Evolutionary conservation across 2,329 filamentous ascomycete species (phyloP).

Genomic region (Diaporthe aspalathi): DNA sequence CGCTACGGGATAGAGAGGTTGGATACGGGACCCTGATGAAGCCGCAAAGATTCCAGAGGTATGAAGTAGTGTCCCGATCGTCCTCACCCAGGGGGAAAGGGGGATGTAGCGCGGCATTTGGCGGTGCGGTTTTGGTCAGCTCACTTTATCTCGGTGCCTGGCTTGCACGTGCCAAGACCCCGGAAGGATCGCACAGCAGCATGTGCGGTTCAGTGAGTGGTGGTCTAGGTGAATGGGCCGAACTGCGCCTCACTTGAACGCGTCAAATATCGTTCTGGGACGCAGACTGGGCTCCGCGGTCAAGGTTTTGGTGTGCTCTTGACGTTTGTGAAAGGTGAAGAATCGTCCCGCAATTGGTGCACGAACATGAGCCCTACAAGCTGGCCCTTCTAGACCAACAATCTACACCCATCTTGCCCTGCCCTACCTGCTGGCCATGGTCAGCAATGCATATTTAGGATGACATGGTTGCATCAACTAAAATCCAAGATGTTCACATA

Average conservation of each 20-base stretch:
- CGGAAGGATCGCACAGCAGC: conserved; percentile 9
- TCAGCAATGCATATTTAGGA: neutral
- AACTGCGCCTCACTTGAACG: conserved; percentile 13
- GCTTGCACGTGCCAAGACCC: conserved; percentile 11
- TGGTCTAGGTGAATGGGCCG: neutral
- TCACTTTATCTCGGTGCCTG: conserved; percentile 26
- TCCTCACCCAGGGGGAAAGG: neutral
- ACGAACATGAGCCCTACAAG: neutral
- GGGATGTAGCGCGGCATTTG: neutral
- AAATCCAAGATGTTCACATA: neutral
- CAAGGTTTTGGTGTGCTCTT: neutral
- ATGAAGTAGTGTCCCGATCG: neutral
- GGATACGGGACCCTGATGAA: neutral
- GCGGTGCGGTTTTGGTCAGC: conserved; percentile 10
- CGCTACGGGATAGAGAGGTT: neutral
- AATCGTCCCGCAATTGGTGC: neutral
- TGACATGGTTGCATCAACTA: neutral
- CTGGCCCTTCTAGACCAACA: neutral
- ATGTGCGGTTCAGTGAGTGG: neutral
- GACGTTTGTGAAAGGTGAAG: neutral
- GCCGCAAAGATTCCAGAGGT: neutral
- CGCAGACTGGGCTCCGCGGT: neutral
- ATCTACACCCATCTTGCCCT: neutral
- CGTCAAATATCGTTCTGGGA: conserved; percentile 5
- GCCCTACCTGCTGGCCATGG: neutral